These are phyloP conservation scores for Boletus tylopilopsis DNA, from an alignment of 768 basidiomycete genomes.

Conservation along the genomic window DNA sequence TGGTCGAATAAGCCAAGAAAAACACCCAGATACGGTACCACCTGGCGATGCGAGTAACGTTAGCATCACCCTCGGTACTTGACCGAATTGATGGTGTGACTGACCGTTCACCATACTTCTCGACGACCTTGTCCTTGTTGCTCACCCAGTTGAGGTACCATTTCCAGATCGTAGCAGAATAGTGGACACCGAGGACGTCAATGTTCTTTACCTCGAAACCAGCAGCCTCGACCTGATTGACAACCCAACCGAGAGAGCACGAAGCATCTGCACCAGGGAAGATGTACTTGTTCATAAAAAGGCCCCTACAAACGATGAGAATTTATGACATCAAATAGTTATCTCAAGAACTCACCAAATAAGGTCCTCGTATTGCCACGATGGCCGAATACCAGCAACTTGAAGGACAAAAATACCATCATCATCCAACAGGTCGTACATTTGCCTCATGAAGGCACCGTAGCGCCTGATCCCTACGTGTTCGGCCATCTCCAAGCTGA, in stretches of 20 bases:
- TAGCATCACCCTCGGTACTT: not conserved
- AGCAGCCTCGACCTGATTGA: slow-evolving; percentile 79
- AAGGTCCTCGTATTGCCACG: slow-evolving; percentile 99
- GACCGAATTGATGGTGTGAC: slow-evolving; percentile 1
- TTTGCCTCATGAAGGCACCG: slow-evolving; percentile 80
- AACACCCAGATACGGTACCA: slow-evolving; percentile 97
- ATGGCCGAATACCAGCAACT: slow-evolving; percentile 92
- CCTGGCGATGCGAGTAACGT: slow-evolving; percentile 16
- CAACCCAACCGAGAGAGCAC: slow-evolving; percentile 93
- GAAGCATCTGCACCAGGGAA: slow-evolving; percentile 99
- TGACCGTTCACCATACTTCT: slow-evolving; percentile 79
- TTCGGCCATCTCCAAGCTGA: slow-evolving; percentile 98
- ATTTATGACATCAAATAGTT: not conserved
- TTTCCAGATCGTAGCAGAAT: slow-evolving; percentile 81
- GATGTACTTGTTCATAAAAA: slow-evolving; percentile 98
- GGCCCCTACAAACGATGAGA: slow-evolving; percentile 53
- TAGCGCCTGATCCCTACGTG: slow-evolving; percentile 97
- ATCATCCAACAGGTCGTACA: slow-evolving; percentile 91
- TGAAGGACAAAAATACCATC: slow-evolving; percentile 94
- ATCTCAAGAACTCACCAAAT: slow-evolving; percentile 60
- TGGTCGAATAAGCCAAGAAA: slow-evolving; percentile 93
- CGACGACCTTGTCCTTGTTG: slow-evolving; percentile 88
- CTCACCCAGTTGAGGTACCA: slow-evolving; percentile 99
- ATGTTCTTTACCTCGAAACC: slow-evolving; percentile 97
- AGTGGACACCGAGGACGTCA: slow-evolving; percentile 97